Evolutionary conservation across 2,329 filamentous ascomycete species (phyloP).

Genomic region (Calycina herbarum): DNA sequence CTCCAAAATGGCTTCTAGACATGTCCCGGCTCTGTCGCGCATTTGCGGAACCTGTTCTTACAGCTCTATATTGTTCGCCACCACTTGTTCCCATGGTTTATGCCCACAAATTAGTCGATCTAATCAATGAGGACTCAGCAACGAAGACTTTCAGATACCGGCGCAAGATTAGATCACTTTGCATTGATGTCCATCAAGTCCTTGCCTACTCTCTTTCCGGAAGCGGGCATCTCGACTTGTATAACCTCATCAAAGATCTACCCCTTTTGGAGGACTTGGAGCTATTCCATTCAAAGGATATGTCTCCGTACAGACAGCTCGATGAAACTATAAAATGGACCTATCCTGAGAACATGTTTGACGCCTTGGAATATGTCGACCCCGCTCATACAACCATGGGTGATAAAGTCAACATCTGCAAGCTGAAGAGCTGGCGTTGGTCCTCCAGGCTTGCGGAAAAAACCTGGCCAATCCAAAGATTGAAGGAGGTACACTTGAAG

Average conservation of each 20-base stretch:
- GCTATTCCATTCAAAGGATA: constrained; percentile 69
- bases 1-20: constrained; percentile 63
- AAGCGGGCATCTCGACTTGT: constrained; percentile 55
- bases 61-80: constrained; percentile 69
- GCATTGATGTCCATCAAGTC: constrained; percentile 43
- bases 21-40: constrained; percentile 61
- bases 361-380: constrained; percentile 59
- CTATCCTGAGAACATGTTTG: constrained; percentile 67
- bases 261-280: constrained; percentile 69
- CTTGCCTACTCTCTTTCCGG: constrained; percentile 54
- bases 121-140: constrained; percentile 43
- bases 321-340: constrained; percentile 63
- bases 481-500: constrained; percentile 54
- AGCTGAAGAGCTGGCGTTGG: constrained; percentile 60
- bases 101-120: constrained; percentile 52
- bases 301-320: constrained; percentile 63
- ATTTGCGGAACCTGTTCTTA: constrained; percentile 72
- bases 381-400: constrained; percentile 36
- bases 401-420: constrained; percentile 35
- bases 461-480: constrained; percentile 47
- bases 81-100: constrained; percentile 57
- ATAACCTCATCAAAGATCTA: constrained; percentile 60
- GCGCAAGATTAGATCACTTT: constrained; percentile 35
- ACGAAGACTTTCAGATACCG: constrained; percentile 34
- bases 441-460: constrained; percentile 54